phyloP scores from a whole-genome alignment of 768 basidiomycete species.

The Dacryopinax spathularia region DNA sequence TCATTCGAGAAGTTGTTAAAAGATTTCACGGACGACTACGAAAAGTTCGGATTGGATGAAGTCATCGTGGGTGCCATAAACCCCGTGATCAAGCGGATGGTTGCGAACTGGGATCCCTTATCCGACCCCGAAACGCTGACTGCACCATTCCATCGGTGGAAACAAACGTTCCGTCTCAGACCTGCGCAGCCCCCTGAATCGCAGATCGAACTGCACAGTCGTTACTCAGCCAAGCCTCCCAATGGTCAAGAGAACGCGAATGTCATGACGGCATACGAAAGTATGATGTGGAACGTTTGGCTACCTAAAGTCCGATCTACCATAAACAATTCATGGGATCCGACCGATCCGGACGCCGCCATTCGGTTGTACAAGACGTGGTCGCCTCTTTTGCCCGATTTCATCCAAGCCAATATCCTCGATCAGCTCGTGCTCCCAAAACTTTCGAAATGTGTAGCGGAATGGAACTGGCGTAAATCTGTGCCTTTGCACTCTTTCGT shows the following conservation, averaged over 20 bases:
- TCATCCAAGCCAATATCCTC: constrained; percentile 86
- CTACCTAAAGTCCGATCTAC: constrained; percentile 83
- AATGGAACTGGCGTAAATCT: constrained; percentile 52
- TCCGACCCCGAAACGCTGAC: constrained; percentile 53
- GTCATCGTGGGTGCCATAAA: constrained; percentile 84
- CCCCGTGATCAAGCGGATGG: constrained; percentile 55
- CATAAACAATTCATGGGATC: constrained; percentile 90
- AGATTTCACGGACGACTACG: constrained; percentile 60
- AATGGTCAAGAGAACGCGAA: constrained; percentile 6
- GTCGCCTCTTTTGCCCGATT: constrained; percentile 73
- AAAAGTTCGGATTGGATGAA: constrained; percentile 69
- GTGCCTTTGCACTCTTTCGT: constrained; percentile 63
- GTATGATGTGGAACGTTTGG: constrained; percentile 88
- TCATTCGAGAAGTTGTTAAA: constrained; percentile 57
- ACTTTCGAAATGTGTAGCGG: constrained; percentile 63
- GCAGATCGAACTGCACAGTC: not conserved
- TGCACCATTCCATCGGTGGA: constrained; percentile 47
- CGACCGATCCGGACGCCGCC: constrained; percentile 55
- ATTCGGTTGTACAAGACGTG: constrained; percentile 78
- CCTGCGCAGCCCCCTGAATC: not conserved
- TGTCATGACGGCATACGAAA: constrained; percentile 87
- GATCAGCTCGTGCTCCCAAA: constrained; percentile 94
- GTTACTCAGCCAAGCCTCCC: not conserved
- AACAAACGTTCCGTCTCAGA: not conserved
- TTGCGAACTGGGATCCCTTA: constrained; percentile 71